Base-by-base conservation (phyloP, 1,139 yeast genomes). In the Suhomyces anneliseae region DNA sequence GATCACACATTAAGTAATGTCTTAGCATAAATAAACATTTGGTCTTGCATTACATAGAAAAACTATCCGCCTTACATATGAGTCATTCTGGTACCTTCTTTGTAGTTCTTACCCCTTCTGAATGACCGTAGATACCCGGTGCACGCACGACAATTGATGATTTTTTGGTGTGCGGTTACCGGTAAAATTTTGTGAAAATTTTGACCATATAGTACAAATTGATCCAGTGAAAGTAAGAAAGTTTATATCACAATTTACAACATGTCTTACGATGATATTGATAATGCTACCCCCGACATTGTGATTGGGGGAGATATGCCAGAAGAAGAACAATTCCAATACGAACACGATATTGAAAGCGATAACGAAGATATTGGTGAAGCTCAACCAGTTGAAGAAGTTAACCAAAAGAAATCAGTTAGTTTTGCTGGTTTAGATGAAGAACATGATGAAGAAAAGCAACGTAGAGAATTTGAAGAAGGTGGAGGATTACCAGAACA, bases 401-500 rank as follows among this genome's bases (percentile, higher is more conserved):
- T 60, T 44, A 75, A 76, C 54, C 76, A 78, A 52, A 84, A 85
- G 73, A 90, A 92, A 70, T 76, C 85, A 31, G 97, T 92, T 41
- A 82, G 95, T 6, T 92, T 92, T 66, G 92, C 90, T 36, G 90
- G 84, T 14, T 67, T 85, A 41, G 43, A 19, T 5, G 92, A 85
- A 49, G 81, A 79, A 51, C 77, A 69, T 42, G 95, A 86, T 61
- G 86, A 85, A 65, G 83, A 76, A 59, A 76, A 70, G 27, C 85
- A 90, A 59, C 80, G 78, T 59, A 80, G 83, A 64, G 98, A 93
- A 66, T 92, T 92, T 58, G 96, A 88, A 76, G 98, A 90, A 72
- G 98, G 98, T 64, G 98, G 98, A 47, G 98, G 99, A 47, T 79
- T 93, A 51, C 99, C 99, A 47, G 97, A 88, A 65, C 99, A 93